Percentiles rank a stretch among this genome's conserved stretches.
Conservation (phyloP, 2,329 filamentous ascomycete species). For the Leptographium procerum region DNA sequence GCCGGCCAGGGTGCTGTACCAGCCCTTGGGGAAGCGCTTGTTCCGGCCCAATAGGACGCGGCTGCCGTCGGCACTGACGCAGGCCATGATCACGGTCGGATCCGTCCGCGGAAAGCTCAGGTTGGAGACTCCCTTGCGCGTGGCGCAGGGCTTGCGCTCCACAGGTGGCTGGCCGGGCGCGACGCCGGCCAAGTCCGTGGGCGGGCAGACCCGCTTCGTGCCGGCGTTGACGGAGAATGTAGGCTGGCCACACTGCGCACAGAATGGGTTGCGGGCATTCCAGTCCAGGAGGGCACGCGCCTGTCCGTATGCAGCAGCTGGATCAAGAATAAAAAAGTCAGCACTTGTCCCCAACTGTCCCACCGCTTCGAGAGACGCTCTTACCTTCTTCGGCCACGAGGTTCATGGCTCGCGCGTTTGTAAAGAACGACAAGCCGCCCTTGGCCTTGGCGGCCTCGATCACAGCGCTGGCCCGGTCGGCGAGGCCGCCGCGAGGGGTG, state of each 20-base stretch:
- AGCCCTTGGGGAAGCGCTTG: slow-evolving; percentile 70
- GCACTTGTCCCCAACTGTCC: background rate
- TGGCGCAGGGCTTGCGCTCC: slow-evolving; percentile 61
- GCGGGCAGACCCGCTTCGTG: slow-evolving; percentile 70
- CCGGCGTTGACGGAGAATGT: slow-evolving; percentile 72
- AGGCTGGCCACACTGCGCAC: slow-evolving; percentile 72
- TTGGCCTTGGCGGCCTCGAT: slow-evolving; percentile 45
- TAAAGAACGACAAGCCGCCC: slow-evolving; percentile 56
- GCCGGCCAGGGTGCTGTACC: slow-evolving; percentile 82
- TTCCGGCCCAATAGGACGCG: slow-evolving; percentile 74
- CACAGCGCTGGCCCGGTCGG: slow-evolving; percentile 43
- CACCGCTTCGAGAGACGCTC: background rate
- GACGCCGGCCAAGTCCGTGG: slow-evolving; percentile 48
- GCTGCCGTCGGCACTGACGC: slow-evolving; percentile 69
- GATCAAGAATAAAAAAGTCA: background rate
- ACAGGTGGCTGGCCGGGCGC: slow-evolving; percentile 30
- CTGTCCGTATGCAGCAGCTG: slow-evolving; percentile 84
- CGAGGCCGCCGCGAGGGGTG: slow-evolving; percentile 49
- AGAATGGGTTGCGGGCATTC: slow-evolving; percentile 89
- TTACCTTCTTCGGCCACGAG: slow-evolving; percentile 36
- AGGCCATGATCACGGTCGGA: slow-evolving; percentile 89
- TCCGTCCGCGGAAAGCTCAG: slow-evolving; percentile 86
- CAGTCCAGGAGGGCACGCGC: slow-evolving; percentile 83
- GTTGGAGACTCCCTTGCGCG: slow-evolving; percentile 78
- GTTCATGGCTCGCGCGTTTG: slow-evolving; percentile 37